A percentile compares a stretch with the other conserved stretches of the same genome.
phyloP scores from a whole-genome alignment of 371 early-diverging fungal species.

The Syncephalastrum monosporum region DNA sequence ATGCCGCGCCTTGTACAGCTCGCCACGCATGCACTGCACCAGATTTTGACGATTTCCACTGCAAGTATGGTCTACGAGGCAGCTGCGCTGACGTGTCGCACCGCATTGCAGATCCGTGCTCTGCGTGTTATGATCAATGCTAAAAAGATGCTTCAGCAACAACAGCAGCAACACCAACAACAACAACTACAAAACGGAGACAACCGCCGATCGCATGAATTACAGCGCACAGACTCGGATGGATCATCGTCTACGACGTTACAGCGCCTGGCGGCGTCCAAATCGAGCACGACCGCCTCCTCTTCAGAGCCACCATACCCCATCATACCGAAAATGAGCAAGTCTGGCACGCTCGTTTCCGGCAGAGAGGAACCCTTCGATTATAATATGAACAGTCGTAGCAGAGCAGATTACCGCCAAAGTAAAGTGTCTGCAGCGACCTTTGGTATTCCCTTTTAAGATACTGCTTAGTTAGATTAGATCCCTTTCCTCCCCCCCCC shows the following conservation, averaged over 20 bases:
- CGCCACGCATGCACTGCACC: constrained; percentile 68
- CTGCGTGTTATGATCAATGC: constrained; percentile 63
- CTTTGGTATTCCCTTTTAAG: too few species aligned
- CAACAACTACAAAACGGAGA: neutral
- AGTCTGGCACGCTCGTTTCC: constrained; percentile 18
- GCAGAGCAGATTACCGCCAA: too few species aligned
- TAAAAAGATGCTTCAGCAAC: constrained; percentile 59
- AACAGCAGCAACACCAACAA: constrained; percentile 46
- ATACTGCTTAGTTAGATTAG: too few species aligned
- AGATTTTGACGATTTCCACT: constrained; percentile 60
- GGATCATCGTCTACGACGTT: constrained; percentile 4
- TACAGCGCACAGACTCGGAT: constrained; percentile 8
- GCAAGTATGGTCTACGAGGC: constrained; percentile 72
- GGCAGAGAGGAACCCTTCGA: too few species aligned
- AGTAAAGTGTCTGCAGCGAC: too few species aligned
- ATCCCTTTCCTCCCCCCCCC: too few species aligned
- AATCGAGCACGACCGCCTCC: constrained; percentile 13
- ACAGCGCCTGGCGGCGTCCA: constrained; percentile 12
- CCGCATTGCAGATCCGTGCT: constrained; percentile 64
- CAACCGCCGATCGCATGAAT: neutral
- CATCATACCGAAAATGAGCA: constrained; percentile 17
- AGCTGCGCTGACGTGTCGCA: constrained; percentile 57
- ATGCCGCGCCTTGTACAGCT: constrained; percentile 57
- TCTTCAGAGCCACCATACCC: neutral
- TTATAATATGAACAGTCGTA: too few species aligned